Percentiles rank a stretch among this genome's conserved stretches.
Conservation (phyloP, 1,284 basidiomycete species). For the Sanghuangporus sanghuang region DNA sequence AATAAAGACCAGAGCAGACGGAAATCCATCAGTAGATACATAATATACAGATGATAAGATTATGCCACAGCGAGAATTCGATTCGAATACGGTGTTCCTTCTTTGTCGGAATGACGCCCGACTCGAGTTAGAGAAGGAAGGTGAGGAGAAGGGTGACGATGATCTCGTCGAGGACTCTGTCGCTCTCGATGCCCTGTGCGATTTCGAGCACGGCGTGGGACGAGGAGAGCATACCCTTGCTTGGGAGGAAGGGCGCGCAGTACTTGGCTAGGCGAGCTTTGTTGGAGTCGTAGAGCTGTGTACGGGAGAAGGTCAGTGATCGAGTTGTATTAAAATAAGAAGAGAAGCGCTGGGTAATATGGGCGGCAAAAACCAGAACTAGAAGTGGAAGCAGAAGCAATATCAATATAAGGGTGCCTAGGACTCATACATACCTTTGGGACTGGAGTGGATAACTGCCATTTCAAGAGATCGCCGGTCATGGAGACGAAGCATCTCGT, state of each 20-base stretch:
- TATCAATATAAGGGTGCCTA: neutral
- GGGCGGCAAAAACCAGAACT: neutral
- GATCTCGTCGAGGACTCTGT: conserved; percentile 8
- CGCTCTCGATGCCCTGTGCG: conserved; percentile 1
- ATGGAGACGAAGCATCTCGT: conserved; percentile 7
- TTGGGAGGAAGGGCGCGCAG: conserved; percentile 3
- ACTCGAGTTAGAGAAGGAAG: conserved; percentile 1
- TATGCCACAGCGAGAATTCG: neutral
- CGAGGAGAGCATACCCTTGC: neutral
- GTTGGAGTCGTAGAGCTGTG: conserved; percentile 5
- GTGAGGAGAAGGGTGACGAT: conserved; percentile 7
- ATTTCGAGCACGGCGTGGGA: conserved; percentile 5
- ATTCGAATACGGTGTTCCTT: neutral
- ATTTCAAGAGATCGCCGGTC: conserved; percentile 2
- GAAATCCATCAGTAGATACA: neutral
- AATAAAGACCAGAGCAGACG: neutral
- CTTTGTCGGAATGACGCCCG: neutral
- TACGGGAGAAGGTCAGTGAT: neutral
- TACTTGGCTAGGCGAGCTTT: conserved; percentile 1
- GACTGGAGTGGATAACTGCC: conserved; percentile 6
- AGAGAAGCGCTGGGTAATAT: too few relatives aligned
- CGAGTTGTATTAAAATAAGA: neutral
- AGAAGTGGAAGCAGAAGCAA: neutral
- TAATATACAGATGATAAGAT: neutral
- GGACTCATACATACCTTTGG: conserved; percentile 8